Evolutionary conservation across 306 rosid genomes (phyloP).

Genomic region (Dalbergia cochinchinensis): DNA sequence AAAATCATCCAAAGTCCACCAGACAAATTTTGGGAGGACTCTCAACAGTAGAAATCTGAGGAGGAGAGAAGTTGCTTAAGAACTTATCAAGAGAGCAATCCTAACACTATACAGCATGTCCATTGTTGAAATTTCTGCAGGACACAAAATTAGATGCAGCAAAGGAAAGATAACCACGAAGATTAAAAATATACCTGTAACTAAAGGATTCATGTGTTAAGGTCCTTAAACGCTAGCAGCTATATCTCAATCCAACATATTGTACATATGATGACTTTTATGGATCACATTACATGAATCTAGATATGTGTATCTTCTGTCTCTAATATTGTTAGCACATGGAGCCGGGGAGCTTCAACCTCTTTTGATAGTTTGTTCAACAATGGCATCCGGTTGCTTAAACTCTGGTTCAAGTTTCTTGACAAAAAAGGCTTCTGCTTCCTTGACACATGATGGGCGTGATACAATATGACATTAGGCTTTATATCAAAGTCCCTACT

Average conservation of each 20-base stretch:
- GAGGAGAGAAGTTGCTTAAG: not conserved
- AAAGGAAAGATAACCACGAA: constrained; percentile 13
- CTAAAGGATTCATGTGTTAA: not conserved
- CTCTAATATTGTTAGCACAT: not conserved
- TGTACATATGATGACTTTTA: constrained; percentile 8
- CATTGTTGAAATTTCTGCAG: not conserved
- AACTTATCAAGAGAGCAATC: constrained; percentile 5
- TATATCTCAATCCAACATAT: constrained; percentile 17
- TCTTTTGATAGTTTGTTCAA: not conserved
- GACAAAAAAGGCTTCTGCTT: constrained; percentile 15
- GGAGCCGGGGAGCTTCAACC: constrained; percentile 7
- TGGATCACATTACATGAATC: not conserved
- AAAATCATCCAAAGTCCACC: not conserved
- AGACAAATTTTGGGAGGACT: not conserved
- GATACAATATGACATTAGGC: constrained; percentile 66
- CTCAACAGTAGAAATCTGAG: not conserved
- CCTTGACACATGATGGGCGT: constrained; percentile 40
- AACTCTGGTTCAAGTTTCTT: constrained; percentile 20
- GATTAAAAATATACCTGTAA: not conserved
- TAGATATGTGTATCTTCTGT: not conserved
- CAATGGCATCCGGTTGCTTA: constrained; percentile 12
- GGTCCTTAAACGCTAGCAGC: constrained; percentile 10
- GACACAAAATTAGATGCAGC: not conserved
- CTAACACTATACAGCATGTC: not conserved
- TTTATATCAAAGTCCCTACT: constrained; percentile 54